Evolutionary conservation across 1,284 basidiomycete genomes (phyloP), one percentile per base, ranked within the genome.

Genomic region (Mycosarcoma mackinlayi): DNA sequence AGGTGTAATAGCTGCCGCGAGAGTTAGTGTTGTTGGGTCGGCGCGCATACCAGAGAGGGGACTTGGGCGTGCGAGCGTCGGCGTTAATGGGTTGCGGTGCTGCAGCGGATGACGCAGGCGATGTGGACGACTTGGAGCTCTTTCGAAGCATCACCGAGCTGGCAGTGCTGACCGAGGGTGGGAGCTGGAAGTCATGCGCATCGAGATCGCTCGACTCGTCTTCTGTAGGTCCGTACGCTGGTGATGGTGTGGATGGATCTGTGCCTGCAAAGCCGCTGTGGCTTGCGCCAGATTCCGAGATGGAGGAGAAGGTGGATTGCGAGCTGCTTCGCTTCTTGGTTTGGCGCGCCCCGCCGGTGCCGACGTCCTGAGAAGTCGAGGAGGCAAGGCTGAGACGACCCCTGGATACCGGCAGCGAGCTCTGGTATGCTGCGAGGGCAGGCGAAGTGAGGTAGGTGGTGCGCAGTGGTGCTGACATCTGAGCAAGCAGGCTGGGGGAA

Each of bases 231-330:
- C 59, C 61, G 25, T 60, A 61, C 4, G 73, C 73, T 11, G 75
- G 72, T 7, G 73, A 75, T 23, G 73, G 65, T 30, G 75, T 77
- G 14, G 61, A 65, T 11, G 69, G 69, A 28, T 75, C 75, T 25
- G 75, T 73, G 58, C 63, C 55, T 37, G 59, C 63, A 37, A 70
- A 70, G 35, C 66, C 66, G 50, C 68, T 72, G n/a, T 62, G 51
- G 53, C 59, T 63, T 11, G 35, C 69, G 28, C 59, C 59, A 21
- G 71, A 73, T n/a, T 75, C 75, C n/a, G 75, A 75, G 51, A 71
- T 59, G 34, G 75, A 77, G n/a, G 73, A 75, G 52, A 72, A 75
- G 47, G 75, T 77, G 44, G 72, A 75, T n/a, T 73, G 72, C 18
- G 74, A 76, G 54, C 73, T 75, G 58, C 75, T 75, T 38, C 75